Evolutionary conservation across 2,329 filamentous ascomycete species (phyloP), one percentile per base, ranked within the genome.

Genomic region (Exophiala dermatitidis): DNA sequence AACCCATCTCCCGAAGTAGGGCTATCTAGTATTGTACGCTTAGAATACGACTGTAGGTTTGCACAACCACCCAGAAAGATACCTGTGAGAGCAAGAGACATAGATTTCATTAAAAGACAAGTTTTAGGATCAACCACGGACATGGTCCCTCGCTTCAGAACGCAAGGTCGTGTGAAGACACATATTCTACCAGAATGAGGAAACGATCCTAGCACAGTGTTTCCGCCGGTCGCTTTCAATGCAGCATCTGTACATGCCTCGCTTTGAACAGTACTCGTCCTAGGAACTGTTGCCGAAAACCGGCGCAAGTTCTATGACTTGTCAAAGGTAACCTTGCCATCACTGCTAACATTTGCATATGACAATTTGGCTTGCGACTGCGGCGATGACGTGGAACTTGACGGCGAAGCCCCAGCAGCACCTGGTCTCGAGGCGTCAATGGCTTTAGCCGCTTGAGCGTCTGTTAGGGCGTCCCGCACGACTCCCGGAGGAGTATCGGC

Each of bases 401-500:
- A 58, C 19, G 62, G 55, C 2, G 62, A 56, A 12, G 59, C 59
- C 10, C 61, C 38, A 45, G 55, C 34, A 48, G 58, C 40, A 33
- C 37, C 40, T 32, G 8, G 26, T 5, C 29, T 10, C 26, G 47
- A 46, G 8, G 28, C 26, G 5, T 37, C 44, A 4, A 37, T 40
- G n/a, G 60, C 53, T 9, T 60, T 52, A 7, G 54, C 42, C 30
- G 43, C 46, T 34, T 50, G 55, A 1, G 52, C 37, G 40, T 48
- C 37, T 66, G 62, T 47, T 6, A 85, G 69, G 1, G 83, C 83
- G 34, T 80, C 74, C 2, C 81, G 74, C 0, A 87, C 78, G 1
- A 78, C 77, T 1, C 90, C 91, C 0, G 88, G 81, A 32, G 90
- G 86, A 4, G 83, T 77, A 65, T 90, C 85, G 0, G 91, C 91